These are phyloP conservation scores for Pseudocercospora eumusae DNA, from an alignment of 2,329 filamentous ascomycete genomes.

Conservation along the genomic window DNA sequence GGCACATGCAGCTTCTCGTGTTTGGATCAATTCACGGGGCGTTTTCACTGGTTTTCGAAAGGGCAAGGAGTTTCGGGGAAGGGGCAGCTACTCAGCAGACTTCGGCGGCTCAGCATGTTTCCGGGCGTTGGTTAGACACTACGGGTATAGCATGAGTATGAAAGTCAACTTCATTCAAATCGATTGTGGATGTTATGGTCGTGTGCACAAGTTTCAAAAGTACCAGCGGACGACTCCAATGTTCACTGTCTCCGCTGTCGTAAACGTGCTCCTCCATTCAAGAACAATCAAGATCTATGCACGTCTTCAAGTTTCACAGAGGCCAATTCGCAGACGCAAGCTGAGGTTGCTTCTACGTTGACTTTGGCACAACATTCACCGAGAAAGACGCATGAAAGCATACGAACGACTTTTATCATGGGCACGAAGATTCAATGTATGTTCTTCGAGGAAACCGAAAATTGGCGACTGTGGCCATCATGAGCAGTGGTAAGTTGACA, in stretches of 20 bases:
- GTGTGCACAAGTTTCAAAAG: background rate
- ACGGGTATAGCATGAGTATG: conserved; percentile 25
- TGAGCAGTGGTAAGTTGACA: background rate
- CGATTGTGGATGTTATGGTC: background rate
- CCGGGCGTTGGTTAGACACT: conserved; percentile 18
- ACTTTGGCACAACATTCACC: too few species aligned
- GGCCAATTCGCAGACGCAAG: background rate
- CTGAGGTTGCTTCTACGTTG: too few species aligned
- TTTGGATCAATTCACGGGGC: conserved; percentile 13
- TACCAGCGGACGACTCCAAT: background rate
- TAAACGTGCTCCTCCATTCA: background rate
- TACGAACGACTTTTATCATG: background rate
- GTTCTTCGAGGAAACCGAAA: background rate
- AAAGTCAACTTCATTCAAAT: conserved; percentile 12
- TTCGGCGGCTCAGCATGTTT: conserved; percentile 13
- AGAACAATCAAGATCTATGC: background rate
- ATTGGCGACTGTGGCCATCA: background rate
- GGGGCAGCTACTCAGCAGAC: conserved; percentile 9
- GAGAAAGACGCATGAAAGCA: too few species aligned
- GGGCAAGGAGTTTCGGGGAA: conserved; percentile 17
- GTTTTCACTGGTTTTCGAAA: conserved; percentile 13
- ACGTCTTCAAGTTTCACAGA: background rate
- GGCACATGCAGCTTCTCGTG: conserved; percentile 15
- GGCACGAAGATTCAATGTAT: background rate
- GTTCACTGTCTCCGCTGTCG: background rate